A percentile compares a stretch with the other conserved stretches of the same genome.
Evolutionary conservation across 2,329 filamentous ascomycete genomes (phyloP).

Genomic region (Xylariaceae sp.): DNA sequence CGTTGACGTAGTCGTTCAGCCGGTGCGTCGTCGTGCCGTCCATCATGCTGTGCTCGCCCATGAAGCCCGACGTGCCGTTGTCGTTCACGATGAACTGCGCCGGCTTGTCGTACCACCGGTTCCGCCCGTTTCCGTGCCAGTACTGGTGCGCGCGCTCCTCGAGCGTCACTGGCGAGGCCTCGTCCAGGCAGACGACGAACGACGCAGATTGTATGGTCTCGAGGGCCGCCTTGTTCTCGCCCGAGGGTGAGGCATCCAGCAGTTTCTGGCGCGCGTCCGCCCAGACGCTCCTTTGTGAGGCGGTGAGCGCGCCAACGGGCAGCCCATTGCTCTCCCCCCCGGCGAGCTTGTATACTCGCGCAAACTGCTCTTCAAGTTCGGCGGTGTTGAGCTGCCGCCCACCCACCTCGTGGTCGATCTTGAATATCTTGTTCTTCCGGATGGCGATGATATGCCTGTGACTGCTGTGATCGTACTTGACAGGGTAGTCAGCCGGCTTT

Average conservation of each 20-base stretch:
- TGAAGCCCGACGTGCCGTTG: conserved; percentile 95
- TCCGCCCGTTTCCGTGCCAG: conserved; percentile 95
- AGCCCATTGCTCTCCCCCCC: conserved; percentile 64
- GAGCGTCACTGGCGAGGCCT: conserved; percentile 81
- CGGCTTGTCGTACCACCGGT: conserved; percentile 98
- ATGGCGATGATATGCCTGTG: conserved; percentile 86
- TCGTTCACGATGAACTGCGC: conserved; percentile 97
- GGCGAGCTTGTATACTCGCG: conserved; percentile 70
- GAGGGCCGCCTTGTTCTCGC: conserved; percentile 71
- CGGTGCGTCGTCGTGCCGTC: conserved; percentile 96
- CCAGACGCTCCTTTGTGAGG: conserved; percentile 91
- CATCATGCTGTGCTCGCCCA: conserved; percentile 99
- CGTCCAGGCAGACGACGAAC: conserved; percentile 89
- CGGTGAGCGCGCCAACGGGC: conserved; percentile 76
- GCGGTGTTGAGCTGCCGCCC: conserved; percentile 80
- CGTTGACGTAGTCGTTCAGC: conserved; percentile 89
- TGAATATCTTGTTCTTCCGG: conserved; percentile 97
- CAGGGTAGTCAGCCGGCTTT: conserved; percentile 70
- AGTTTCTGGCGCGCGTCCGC: conserved; percentile 73
- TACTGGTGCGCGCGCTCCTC: conserved; percentile 94
- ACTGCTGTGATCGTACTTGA: conserved; percentile 67
- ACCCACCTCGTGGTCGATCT: conserved; percentile 71
- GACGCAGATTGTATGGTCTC: conserved; percentile 80
- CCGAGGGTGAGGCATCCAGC: conserved; percentile 64
- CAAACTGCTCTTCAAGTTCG: conserved; percentile 87